Evolutionary conservation across 1,284 basidiomycete genomes (phyloP).

Genomic region (Heterobasidion parviporum): DNA sequence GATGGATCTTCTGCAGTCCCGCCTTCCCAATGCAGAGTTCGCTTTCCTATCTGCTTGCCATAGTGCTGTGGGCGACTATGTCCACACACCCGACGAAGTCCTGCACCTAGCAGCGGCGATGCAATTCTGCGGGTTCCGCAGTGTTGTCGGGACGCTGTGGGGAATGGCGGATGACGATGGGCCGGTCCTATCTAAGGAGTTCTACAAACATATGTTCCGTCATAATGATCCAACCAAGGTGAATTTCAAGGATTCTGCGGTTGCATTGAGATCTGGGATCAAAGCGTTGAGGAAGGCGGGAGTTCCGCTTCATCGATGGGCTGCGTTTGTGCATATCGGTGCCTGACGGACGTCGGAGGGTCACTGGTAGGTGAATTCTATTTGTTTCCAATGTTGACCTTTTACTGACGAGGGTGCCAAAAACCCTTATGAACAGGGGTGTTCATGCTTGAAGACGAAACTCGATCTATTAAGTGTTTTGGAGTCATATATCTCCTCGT

Average conservation of each 20-base stretch:
- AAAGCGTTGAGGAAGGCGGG: background rate
- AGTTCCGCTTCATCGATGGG: no score
- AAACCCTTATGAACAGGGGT: no score
- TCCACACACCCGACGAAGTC: conserved; percentile 1
- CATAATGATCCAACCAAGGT: background rate
- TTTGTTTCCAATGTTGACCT: no score
- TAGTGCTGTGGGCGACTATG: background rate
- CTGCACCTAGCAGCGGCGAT: background rate
- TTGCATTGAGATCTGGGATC: background rate
- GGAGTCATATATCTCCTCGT: no score
- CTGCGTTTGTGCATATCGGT: no score
- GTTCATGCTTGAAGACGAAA: no score
- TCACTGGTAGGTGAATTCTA: no score
- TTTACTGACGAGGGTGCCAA: no score
- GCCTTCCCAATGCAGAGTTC: conserved; percentile 6
- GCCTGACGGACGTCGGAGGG: no score
- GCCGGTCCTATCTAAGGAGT: conserved; percentile 3
- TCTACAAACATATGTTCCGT: conserved; percentile 1
- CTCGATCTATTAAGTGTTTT: no score
- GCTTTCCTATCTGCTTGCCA: conserved; percentile 11
- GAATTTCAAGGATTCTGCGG: background rate
- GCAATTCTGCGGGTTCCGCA: conserved; percentile 21
- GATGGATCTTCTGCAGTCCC: conserved; percentile 2
- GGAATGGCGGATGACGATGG: conserved; percentile 17
- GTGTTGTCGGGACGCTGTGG: conserved; percentile 31